phyloP scores from a whole-genome alignment of 2,329 filamentous ascomycete genomes.

The Colletotrichum plurivorum region DNA sequence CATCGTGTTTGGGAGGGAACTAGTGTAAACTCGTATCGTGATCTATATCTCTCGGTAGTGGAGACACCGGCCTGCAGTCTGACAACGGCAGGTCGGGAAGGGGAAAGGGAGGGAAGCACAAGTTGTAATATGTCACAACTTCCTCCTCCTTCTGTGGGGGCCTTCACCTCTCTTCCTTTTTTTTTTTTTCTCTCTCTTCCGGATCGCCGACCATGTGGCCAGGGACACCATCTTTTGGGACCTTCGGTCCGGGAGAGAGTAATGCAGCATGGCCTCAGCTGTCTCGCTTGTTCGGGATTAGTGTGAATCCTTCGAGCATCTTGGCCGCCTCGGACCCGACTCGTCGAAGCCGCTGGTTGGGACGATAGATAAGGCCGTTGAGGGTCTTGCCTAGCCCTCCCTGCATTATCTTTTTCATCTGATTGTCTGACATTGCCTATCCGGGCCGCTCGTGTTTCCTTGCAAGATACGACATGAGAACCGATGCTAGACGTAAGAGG shows the following conservation, averaged over 20 bases:
- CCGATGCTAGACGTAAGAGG: too few relatives aligned
- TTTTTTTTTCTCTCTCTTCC: not conserved
- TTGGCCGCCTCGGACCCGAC: conserved; percentile 12
- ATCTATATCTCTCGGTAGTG: not conserved
- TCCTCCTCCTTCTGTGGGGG: conserved; percentile 23
- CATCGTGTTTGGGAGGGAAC: not conserved
- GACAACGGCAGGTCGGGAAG: not conserved
- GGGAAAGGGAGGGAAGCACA: not conserved
- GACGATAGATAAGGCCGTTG: conserved; percentile 29
- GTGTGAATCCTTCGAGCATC: conserved; percentile 18
- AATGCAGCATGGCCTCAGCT: conserved; percentile 14
- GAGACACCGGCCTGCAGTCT: conserved; percentile 6
- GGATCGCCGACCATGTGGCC: conserved; percentile 33
- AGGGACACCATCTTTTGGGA: not conserved
- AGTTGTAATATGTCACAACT: conserved; percentile 4
- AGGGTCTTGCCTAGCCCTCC: not conserved
- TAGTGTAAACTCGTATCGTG: not conserved
- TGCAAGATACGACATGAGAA: too few relatives aligned
- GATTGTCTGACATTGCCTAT: conserved; percentile 1
- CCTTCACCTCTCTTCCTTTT: not conserved
- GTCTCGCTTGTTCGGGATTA: conserved; percentile 31
- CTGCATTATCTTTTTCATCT: conserved; percentile 28
- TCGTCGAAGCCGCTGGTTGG: conserved; percentile 6
- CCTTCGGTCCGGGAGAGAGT: not conserved
- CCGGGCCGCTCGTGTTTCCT: too few relatives aligned